phyloP scores from a whole-genome alignment of 345 rosid species.

The Salix arbutifolia region DNA sequence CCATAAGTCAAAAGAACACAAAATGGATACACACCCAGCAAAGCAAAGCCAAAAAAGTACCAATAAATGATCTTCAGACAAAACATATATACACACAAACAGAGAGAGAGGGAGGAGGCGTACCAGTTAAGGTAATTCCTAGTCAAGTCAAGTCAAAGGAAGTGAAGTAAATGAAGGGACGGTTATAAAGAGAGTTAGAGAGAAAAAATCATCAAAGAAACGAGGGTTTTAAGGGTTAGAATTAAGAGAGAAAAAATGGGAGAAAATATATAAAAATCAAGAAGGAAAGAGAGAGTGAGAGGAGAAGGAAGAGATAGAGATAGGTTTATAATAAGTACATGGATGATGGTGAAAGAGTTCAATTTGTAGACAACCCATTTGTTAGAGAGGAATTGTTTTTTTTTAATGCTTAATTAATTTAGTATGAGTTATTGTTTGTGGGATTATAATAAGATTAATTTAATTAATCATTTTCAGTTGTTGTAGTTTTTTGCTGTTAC shows the following conservation, averaged over 20 bases:
- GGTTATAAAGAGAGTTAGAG: conserved; percentile 17
- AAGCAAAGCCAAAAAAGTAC: neutral
- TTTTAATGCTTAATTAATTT: too few relatives aligned
- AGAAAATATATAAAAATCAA: conserved; percentile 12
- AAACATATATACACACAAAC: neutral
- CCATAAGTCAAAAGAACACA: neutral
- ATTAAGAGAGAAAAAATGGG: conserved; percentile 30
- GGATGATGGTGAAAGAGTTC: conserved; percentile 15
- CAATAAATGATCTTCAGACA: neutral
- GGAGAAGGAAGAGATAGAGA: conserved; percentile 6
- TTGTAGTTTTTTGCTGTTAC: neutral
- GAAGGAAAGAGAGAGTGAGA: neutral
- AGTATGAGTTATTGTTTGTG: neutral
- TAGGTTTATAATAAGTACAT: neutral
- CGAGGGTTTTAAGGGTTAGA: conserved; percentile 18
- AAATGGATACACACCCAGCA: conserved; percentile 1
- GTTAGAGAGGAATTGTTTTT: neutral
- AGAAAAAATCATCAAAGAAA: conserved; percentile 4
- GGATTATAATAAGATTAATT: conserved; percentile 6
- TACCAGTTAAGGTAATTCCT: conserved; percentile 17
- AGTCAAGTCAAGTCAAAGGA: conserved; percentile 13
- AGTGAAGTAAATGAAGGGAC: conserved; percentile 28
- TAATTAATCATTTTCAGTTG: neutral
- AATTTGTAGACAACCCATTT: conserved; percentile 21
- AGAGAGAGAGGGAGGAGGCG: conserved; percentile 4